Conservation (phyloP, 176 grass and related monocot species). For the Aechmea fasciata region DNA sequence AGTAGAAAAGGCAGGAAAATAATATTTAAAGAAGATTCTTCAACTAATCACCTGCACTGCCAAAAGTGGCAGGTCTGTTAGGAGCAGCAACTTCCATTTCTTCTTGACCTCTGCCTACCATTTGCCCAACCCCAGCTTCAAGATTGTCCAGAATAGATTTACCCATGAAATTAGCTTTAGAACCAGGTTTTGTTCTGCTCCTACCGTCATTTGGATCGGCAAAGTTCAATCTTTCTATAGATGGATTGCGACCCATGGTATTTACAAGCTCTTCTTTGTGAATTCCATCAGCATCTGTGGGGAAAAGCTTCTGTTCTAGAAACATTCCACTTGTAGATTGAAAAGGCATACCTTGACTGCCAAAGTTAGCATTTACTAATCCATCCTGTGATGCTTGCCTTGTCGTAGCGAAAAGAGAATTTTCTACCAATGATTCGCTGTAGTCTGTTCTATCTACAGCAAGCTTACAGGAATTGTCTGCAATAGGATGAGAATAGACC, state of each 20-base stretch:
- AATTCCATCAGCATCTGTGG: slow-evolving; percentile 32
- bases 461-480: slow-evolving; percentile 40
- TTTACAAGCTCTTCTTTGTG: slow-evolving; percentile 56
- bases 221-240: slow-evolving; percentile 23
- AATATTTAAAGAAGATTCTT: not conserved
- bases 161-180: slow-evolving; percentile 1
- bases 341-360: slow-evolving; percentile 28
- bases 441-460: slow-evolving; percentile 35
- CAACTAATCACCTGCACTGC: not conserved
- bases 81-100: not conserved
- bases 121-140: not conserved
- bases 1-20: not conserved
- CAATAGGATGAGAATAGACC: slow-evolving; percentile 38
- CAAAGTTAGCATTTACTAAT: slow-evolving; percentile 29
- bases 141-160: not conserved
- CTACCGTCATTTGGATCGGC: slow-evolving; percentile 33
- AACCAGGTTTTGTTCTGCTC: slow-evolving; percentile 39
- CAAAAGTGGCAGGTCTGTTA: not conserved
- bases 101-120: not conserved
- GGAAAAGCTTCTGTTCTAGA: slow-evolving; percentile 59
- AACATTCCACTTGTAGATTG: slow-evolving; percentile 47
- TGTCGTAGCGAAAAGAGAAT: slow-evolving; percentile 40
- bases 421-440: slow-evolving; percentile 41
- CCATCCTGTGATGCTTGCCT: slow-evolving; percentile 34
- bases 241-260: slow-evolving; percentile 29